Evolutionary conservation across 2,329 filamentous ascomycete genomes (phyloP), one percentile per base, ranked within the genome.

Genomic region (Xylaria sp.): DNA sequence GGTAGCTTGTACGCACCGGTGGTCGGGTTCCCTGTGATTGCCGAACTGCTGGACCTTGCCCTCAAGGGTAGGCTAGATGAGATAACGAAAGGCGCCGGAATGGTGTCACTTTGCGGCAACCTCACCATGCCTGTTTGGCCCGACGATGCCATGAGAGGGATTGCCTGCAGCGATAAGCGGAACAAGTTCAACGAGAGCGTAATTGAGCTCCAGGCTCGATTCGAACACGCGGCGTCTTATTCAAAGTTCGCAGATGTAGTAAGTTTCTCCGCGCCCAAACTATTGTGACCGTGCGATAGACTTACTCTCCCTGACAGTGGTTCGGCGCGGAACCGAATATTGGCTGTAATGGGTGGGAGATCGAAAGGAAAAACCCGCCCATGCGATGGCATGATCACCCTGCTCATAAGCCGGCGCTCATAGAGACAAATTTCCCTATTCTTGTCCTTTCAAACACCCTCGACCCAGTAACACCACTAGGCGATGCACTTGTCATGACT

Each of bases 381-480:
- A 77, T 78, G 74, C 69, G 73, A 15, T 76, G 77, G 74, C 72
- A 74, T 52, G 74, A 76, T 48, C 72, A 76, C 50, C 75, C 77
- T 25, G 72, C 59, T 32, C 73, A 75, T 57, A 75, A 75, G 68
- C 78, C 72, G 36, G 69, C 71, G 39, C 75, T 74, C 18, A 79
- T 80, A 67, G 78, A 82, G 30, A 87, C 84, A 6, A 79, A 81
- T 6, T 82, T 86, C 69, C 88, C 88, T 0, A 79, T 90, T 36
- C 80, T 90, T 7, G 86, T 88, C 73, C 78, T 89, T 13, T 84
- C 83, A 41, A 89, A 86, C 72, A 85, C 83, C 0, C 80, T 85
- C 15, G 88, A 90, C 65, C 87, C 87, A 0, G 87, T 90, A 20
- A 90, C 88, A 0, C 87, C 87, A 3, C 76, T 89, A 5, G 71